Conservation (phyloP, 352 stramenopile species). For the Globisporangium spinosum region DNA sequence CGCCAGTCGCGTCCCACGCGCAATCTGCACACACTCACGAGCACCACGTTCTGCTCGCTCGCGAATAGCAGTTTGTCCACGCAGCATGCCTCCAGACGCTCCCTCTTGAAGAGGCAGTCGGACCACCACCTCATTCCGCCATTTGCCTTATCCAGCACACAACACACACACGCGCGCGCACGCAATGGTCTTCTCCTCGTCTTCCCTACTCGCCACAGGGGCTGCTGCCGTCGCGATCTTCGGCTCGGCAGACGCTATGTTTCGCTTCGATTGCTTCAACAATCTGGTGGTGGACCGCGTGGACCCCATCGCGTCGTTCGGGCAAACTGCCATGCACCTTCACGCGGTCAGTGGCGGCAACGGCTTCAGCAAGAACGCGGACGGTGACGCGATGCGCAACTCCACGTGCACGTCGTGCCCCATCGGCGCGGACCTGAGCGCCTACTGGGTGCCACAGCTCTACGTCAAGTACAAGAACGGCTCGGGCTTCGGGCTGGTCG, state of each 20-base stretch:
- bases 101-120: not conserved
- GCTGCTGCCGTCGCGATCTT: not conserved
- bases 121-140: not conserved
- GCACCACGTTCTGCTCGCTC: not conserved
- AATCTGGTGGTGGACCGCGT: slow-evolving; percentile 49
- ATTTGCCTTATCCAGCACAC: slow-evolving; percentile 1
- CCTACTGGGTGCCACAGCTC: slow-evolving; percentile 49
- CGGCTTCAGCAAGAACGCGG: slow-evolving; percentile 42
- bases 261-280: slow-evolving; percentile 53
- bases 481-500: slow-evolving; percentile 41
- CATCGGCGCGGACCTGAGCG: slow-evolving; percentile 40
- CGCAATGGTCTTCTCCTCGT: not conserved
- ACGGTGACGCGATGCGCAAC: slow-evolving; percentile 32
- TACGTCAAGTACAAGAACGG: slow-evolving; percentile 59
- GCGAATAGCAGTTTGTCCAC: not conserved
- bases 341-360: slow-evolving; percentile 48
- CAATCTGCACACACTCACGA: slow-evolving; percentile 9
- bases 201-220: not conserved
- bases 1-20: not conserved
- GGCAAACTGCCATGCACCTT: slow-evolving; percentile 27
- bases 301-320: slow-evolving; percentile 38
- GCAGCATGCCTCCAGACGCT: not conserved
- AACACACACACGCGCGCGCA: not conserved
- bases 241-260: slow-evolving; percentile 22
- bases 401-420: slow-evolving; percentile 50